Evolutionary conservation across 345 rosid genomes (phyloP).

Genomic region (Rhodamnia rubescens): DNA sequence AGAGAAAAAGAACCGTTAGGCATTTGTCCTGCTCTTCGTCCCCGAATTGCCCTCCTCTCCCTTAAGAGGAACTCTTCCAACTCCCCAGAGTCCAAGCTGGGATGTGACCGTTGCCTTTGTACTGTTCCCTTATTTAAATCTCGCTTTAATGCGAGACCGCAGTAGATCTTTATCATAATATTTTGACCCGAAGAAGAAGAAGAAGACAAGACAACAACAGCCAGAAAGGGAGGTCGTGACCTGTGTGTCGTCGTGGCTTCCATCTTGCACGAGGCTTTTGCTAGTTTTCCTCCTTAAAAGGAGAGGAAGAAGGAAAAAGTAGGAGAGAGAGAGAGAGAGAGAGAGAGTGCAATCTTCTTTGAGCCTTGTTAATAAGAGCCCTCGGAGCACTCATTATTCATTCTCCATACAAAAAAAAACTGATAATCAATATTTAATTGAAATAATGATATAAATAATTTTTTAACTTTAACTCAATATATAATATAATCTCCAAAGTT

Average conservation of each 20-base stretch:
- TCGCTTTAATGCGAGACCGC: not conserved
- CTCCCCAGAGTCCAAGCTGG: conserved; percentile 18
- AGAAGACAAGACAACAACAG: not conserved
- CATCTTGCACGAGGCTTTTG: not conserved
- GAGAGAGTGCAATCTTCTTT: not conserved
- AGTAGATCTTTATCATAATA: not conserved
- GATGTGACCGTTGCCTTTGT: conserved; percentile 34
- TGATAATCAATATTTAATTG: too few relatives aligned
- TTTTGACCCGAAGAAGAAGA: not conserved
- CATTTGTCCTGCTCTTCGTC: not conserved
- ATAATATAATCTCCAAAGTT: too few relatives aligned
- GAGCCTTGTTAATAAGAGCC: not conserved
- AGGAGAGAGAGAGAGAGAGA: not conserved
- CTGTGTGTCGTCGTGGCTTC: not conserved
- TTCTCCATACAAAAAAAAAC: too few relatives aligned
- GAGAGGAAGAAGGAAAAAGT: conserved; percentile 3
- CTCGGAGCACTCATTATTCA: not conserved
- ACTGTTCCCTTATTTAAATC: not conserved
- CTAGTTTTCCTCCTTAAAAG: not conserved
- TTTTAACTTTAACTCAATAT: too few relatives aligned
- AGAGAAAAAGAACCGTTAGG: conserved; percentile 22
- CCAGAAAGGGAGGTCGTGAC: not conserved
- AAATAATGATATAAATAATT: too few relatives aligned
- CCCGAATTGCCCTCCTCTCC: conserved; percentile 27
- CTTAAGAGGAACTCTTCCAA: not conserved